Evolutionary conservation across 2,329 filamentous ascomycete genomes (phyloP).

Genomic region (Pseudogymnoascus sp.): DNA sequence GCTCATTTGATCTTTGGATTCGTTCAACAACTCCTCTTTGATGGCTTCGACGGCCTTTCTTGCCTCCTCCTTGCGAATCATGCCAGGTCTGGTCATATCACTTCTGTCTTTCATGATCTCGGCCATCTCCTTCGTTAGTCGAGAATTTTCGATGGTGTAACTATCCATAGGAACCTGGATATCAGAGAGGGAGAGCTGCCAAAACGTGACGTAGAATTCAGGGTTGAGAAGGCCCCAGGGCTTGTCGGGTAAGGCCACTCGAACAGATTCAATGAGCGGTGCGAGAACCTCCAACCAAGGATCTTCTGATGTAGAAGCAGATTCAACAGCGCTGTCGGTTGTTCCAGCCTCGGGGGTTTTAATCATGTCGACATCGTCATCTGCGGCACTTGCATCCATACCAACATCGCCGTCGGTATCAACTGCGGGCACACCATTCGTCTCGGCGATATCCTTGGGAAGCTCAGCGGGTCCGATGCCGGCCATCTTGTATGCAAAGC

Average conservation of each 20-base stretch:
- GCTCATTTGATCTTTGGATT: constrained; percentile 62
- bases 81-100: constrained; percentile 60
- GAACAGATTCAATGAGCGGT: constrained; percentile 63
- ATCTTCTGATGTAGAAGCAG: constrained; percentile 34
- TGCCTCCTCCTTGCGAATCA: constrained; percentile 59
- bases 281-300: constrained; percentile 61
- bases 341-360: constrained; percentile 25
- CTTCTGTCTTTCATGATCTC: constrained; percentile 62
- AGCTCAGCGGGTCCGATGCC: constrained; percentile 13
- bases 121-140: constrained; percentile 58
- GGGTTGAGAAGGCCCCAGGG: constrained; percentile 65
- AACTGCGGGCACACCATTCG: constrained; percentile 12
- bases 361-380: constrained; percentile 34
- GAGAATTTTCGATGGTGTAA: constrained; percentile 68
- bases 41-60: constrained; percentile 62
- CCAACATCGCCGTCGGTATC: constrained; percentile 52
- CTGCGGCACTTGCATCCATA: constrained; percentile 31
- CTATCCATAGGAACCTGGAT: constrained; percentile 66
- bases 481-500: constrained; percentile 58
- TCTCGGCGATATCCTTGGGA: constrained; percentile 12
- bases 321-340: constrained; percentile 28
- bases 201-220: constrained; percentile 84
- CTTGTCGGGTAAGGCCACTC: constrained; percentile 49
- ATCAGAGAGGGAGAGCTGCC: constrained; percentile 80
- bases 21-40: constrained; percentile 61